Evolutionary conservation across 495 filamentous ascomycete genomes (phyloP).

Genomic region (Daldinia vernicosa): DNA sequence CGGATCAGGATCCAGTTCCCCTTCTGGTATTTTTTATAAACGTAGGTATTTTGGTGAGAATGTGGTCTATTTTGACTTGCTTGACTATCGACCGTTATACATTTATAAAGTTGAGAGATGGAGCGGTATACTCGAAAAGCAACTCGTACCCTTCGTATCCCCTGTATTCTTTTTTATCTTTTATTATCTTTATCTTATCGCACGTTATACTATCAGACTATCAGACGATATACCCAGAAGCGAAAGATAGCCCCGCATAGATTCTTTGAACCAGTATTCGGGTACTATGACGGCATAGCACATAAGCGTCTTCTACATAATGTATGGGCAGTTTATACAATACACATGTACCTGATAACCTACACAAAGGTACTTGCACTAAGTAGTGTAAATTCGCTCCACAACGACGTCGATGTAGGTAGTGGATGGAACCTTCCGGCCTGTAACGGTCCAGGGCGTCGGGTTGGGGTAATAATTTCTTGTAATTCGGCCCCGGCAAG

Average conservation of each 20-base stretch:
- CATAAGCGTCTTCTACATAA: conserved; percentile 15
- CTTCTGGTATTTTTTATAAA: neutral
- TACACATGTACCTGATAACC: too few relatives aligned
- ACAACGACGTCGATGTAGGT: too few relatives aligned
- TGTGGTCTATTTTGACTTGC: too few relatives aligned
- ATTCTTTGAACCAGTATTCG: neutral
- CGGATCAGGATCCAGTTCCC: conserved; percentile 1
- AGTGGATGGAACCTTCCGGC: conserved; percentile 29
- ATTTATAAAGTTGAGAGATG: too few relatives aligned
- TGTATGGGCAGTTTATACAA: too few relatives aligned
- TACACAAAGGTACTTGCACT: neutral
- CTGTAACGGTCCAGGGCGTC: conserved; percentile 16
- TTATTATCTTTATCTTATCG: conserved; percentile 8
- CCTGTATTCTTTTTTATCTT: too few relatives aligned
- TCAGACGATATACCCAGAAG: too few relatives aligned
- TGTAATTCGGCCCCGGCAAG: neutral
- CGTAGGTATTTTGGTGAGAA: neutral
- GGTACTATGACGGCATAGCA: conserved; percentile 39
- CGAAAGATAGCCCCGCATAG: conserved; percentile 14
- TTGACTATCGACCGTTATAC: too few relatives aligned
- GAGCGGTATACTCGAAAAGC: too few relatives aligned
- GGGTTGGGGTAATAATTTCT: conserved; percentile 15
- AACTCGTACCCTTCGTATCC: too few relatives aligned
- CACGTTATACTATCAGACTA: too few relatives aligned
- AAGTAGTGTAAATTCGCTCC: too few relatives aligned